Evolutionary conservation across 1,284 basidiomycete genomes (phyloP).

Genomic region (Moesziomyces aphidis): DNA sequence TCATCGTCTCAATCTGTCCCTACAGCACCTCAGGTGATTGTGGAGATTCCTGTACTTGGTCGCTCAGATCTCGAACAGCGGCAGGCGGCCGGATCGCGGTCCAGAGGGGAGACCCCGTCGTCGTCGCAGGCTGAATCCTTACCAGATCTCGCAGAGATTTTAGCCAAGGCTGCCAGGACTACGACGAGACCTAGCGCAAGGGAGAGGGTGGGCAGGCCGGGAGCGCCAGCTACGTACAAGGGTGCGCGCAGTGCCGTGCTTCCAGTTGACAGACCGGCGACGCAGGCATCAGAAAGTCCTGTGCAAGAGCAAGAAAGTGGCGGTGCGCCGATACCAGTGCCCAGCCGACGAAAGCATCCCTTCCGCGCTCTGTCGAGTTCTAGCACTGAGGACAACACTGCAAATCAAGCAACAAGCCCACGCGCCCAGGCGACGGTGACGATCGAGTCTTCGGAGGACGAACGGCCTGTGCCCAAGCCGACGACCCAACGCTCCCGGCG

Average conservation of each 20-base stretch:
- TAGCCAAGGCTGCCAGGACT: constrained; percentile 7
- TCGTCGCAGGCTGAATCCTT: constrained; percentile 30
- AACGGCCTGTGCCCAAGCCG: constrained; percentile 8
- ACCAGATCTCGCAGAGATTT: constrained; percentile 34
- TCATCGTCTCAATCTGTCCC: constrained; percentile 16
- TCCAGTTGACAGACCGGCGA: background rate
- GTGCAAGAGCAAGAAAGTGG: constrained; percentile 17
- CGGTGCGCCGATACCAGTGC: constrained; percentile 2
- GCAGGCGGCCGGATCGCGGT: background rate
- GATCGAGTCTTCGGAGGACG: constrained; percentile 40
- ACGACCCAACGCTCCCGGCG: constrained; percentile 13
- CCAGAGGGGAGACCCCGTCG: constrained; percentile 10
- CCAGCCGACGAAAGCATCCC: constrained; percentile 19
- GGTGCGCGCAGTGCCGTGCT: constrained; percentile 12
- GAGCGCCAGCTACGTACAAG: constrained; percentile 24
- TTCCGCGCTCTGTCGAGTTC: constrained; percentile 20
- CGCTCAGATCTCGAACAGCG: background rate
- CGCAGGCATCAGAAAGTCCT: constrained; percentile 3
- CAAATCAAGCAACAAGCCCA: no score
- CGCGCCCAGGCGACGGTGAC: constrained; percentile 4
- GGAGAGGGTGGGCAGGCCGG: background rate
- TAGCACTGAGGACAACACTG: constrained; percentile 4
- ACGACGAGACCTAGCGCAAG: background rate
- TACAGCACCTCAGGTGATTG: constrained; percentile 16
- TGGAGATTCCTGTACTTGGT: constrained; percentile 21